Evolutionary conservation across 352 stramenopile genomes (phyloP), one percentile per base, ranked within the genome.

Genomic region (Phytopythium mirpurense): DNA sequence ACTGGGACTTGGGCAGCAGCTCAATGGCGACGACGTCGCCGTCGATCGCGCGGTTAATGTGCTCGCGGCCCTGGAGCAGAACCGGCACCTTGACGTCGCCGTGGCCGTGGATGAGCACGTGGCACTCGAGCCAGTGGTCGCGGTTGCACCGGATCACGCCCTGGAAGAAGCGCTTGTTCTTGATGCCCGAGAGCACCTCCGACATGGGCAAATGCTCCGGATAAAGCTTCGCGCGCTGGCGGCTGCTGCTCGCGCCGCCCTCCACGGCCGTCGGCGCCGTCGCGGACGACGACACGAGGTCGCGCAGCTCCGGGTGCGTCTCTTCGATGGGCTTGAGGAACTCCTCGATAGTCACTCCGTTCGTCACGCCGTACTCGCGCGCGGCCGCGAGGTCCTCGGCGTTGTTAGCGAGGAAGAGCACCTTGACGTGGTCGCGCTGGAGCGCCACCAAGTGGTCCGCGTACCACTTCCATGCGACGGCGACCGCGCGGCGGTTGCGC

Each of bases 21-120:
- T 98, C 82, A 57, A 99, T 93, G 1, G 89, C 95, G 1, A 99
- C 97, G n/a, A 98, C 62, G 69, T 99, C 97, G 18, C 97, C 97
- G 67, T 99, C 96, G 51, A 99, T 89, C 7, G 95, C 96, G 41
- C 97, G 86, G 71, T 99, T 99, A 34, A 98, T 95, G 67, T 98
- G 68, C 51, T 91, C 74, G 6, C 74, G 75, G 27, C 82, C 78
- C 51, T 89, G 72, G 15, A 92, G 62, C 26, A 92, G 54, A 50
- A 92, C 78, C 3, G 82, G 82, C 7, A 92, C 70, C 51, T 82
- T 82, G 6, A 81, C 72, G 1, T 74, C 74, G 21, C 83, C 77
- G 0, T 67, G 62, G 12, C 77, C 79, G 51, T 90, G 78, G 59
- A 90, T 87, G n/a, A 93, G 52, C 36, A 93, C 82, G 42, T 87